Base-by-base conservation (phyloP, 2,329 filamentous ascomycete species). In the Aphanocladium album region DNA sequence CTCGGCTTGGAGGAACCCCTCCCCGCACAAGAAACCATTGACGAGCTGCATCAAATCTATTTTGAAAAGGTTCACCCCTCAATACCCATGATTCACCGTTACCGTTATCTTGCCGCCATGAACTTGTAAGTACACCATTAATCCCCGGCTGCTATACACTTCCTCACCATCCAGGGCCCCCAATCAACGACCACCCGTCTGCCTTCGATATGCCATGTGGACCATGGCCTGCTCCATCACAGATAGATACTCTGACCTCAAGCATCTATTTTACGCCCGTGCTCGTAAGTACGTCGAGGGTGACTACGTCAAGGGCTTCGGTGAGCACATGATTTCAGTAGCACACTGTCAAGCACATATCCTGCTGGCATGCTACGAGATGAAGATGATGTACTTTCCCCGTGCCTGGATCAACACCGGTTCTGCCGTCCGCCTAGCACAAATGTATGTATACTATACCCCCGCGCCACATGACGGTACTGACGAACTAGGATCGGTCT, bases 351-450 rank as follows among this genome's bases (percentile, higher is more conserved):
- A 99, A 72, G 86, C 90, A 1, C 96, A 96, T 82, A 80, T 87
- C 27, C 78, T 98, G 21, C 80, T 96, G 52, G 85, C 87, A 6
- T 86, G 84, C 0, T 97, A 96, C 68, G 95, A 99, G 73, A 98
- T 97, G 79, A 96, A 93, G 76, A 89, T 90, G 83, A 96, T 98
- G 90, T 96, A 92, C 73, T 98, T 98, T 67, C 93, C 95, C 1
- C 82, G 95, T 65, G 95, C 95, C 1, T 98, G 95, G 95, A 86
- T 96, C 77, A 97, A 90, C 66, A 89, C 90, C 2, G 95, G 93
- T 23, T 83, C 90, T 63, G 89, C 89, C 5, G 85, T 89, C n/a
- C 84, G 93, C 55, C 75, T 98, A 58, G 85, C 85, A 55, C 89
- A 96, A 69, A 97, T 98, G 93, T 86, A 71, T 72, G 82, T 72